phyloP scores from a whole-genome alignment of 208 protist genomes.

The Leptomonas seymouri region DNA sequence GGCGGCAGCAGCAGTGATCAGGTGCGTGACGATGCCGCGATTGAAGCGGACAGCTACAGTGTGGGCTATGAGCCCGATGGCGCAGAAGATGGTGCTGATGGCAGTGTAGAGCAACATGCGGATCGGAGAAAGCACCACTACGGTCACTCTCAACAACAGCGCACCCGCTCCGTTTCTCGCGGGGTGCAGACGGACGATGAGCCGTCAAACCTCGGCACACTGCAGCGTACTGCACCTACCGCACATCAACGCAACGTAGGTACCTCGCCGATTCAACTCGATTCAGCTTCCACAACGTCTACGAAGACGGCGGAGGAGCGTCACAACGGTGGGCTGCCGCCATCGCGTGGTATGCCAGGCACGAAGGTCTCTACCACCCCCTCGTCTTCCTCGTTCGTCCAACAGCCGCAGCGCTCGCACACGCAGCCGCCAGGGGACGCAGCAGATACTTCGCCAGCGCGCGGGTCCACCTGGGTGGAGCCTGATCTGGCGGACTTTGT shows the following conservation, averaged over 20 bases:
- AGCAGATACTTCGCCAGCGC: conserved; percentile 15
- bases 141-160: neutral
- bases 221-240: neutral
- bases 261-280: conserved; percentile 60
- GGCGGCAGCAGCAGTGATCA: neutral
- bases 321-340: neutral
- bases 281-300: neutral
- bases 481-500: conserved; percentile 52
- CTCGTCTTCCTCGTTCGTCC: conserved; percentile 19
- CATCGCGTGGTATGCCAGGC: neutral
- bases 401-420: conserved; percentile 33
- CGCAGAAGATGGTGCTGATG: conserved; percentile 4
- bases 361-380: conserved; percentile 3
- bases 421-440: conserved; percentile 27
- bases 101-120: conserved; percentile 5
- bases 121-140: neutral
- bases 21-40: neutral
- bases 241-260: conserved; percentile 36
- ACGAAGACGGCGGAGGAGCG: neutral
- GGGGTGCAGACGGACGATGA: conserved; percentile 56
- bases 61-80: neutral
- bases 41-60: neutral
- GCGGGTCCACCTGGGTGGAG: conserved; percentile 66
- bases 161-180: conserved; percentile 41
- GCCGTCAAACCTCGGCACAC: neutral